phyloP scores from a whole-genome alignment of 345 rosid species.

The Leavenworthia alabamica region DNA sequence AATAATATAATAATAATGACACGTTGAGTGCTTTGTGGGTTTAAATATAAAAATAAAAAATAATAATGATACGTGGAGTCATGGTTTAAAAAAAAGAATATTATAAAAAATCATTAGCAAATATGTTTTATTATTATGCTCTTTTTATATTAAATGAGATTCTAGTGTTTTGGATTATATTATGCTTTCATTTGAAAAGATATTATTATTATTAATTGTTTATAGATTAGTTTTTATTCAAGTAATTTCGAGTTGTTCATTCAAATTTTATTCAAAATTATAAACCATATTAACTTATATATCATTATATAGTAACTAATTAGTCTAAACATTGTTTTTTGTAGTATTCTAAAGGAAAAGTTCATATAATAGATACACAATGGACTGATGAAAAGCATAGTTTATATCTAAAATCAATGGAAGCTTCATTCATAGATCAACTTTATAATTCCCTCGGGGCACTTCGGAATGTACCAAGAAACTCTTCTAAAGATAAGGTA shows the following conservation, averaged over 20 bases:
- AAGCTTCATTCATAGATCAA: conserved; percentile 78
- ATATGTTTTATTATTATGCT: too few relatives aligned
- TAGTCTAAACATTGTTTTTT: not conserved
- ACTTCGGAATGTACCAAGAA: conserved; percentile 24
- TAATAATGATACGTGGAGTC: not conserved
- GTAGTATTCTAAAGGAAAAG: conserved; percentile 40
- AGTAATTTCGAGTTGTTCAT: not conserved
- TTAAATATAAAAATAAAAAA: not conserved
- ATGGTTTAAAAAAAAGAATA: not conserved
- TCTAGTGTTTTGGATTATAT: not conserved
- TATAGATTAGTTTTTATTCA: not conserved
- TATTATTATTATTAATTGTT: not conserved
- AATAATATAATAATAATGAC: not conserved
- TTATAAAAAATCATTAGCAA: not conserved
- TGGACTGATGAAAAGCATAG: conserved; percentile 97
- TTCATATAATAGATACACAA: conserved; percentile 33
- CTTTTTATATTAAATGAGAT: too few relatives aligned
- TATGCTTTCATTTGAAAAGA: not conserved
- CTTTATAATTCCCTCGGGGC: conserved; percentile 44
- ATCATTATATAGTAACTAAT: not conserved
- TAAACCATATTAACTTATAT: not conserved
- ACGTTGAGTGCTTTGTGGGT: too few relatives aligned
- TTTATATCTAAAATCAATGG: conserved; percentile 81
- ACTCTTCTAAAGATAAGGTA: conserved; percentile 60
- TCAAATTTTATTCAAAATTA: too few relatives aligned